Evolutionary conservation across 106 monocot genomes (phyloP), one percentile per base, ranked within the genome.

Genomic region (Dendrobium nobile): DNA sequence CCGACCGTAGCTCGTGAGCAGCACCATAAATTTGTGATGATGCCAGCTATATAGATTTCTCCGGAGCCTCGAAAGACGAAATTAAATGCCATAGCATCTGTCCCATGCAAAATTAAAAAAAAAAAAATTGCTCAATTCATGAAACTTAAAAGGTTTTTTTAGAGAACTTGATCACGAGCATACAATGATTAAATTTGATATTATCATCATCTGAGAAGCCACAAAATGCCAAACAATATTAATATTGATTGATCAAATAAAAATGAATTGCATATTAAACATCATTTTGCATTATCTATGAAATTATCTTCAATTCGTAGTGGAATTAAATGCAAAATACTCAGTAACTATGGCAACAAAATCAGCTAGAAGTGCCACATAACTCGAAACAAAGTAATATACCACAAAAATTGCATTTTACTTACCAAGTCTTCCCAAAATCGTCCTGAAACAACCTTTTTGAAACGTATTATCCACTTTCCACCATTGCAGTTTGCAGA

Each of bases 381-480:
- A 40, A 70, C 70, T 70, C 37, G 4, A 70, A 15, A 37, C 7
- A 17, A 70, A 70, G 27, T 27, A 28, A 9, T 27, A 67, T 67
- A 19, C n/a, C 61, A 61, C n/a, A 37, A 5, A 70, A 33, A 70
- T 3, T 33, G 16, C 9, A 37, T 41, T 75, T 56, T 15, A 73
- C 89, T 81, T 88, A 98, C 97, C 92, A 94, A 82, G 42, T 98
- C 97, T 79, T 98, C 97, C 97, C 97, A 98, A 59, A 94, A 98
- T 47, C 97, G 94, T 20, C 94, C 97, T 27, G 97, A 94, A 82
- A 98, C 88, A 43, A 81, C 73, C 83, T 98, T 98, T 80, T 94
- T 98, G 75, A 98, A 98, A 3, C 97, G 84, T 84, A 94, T 88
- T 76, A 94, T 98, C 97, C 97, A 98, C 83, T 98, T 98, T 47